Evolutionary conservation across 495 filamentous ascomycete genomes (phyloP).

Genomic region (Aspergillus sclerotioniger): DNA sequence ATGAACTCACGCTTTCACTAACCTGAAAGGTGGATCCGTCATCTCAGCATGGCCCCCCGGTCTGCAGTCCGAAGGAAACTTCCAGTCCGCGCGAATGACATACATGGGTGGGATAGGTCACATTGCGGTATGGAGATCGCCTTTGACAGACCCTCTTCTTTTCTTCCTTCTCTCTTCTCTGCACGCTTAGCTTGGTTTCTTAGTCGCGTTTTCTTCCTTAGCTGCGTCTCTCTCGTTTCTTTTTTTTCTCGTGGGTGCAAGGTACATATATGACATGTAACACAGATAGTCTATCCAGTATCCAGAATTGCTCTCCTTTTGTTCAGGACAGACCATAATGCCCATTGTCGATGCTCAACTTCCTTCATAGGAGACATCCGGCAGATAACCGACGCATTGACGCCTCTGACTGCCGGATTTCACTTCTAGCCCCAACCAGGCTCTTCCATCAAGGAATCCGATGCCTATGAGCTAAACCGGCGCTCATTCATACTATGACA

Average conservation of each 20-base stretch:
- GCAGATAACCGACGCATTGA: background rate
- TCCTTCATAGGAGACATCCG: background rate
- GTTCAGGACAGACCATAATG: background rate
- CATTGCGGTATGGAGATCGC: slow-evolving; percentile 5
- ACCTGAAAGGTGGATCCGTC: no score
- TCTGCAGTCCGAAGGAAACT: background rate
- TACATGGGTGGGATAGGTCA: slow-evolving; percentile 3
- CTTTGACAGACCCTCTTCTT: background rate
- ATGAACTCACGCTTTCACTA: no score
- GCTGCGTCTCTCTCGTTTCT: background rate
- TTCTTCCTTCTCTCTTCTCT: background rate
- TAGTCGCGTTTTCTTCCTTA: background rate
- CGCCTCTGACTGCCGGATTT: background rate
- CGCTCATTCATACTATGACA: background rate
- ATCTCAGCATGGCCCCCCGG: background rate
- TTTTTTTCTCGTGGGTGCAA: background rate
- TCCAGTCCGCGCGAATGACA: background rate
- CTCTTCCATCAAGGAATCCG: background rate
- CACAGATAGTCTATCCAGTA: background rate
- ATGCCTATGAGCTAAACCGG: background rate
- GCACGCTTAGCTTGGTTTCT: background rate
- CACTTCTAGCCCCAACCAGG: background rate
- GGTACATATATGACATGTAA: background rate
- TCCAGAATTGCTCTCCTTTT: background rate
- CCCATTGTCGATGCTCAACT: slow-evolving; percentile 1